These are phyloP conservation scores for Phytopythium helicoides DNA, from an alignment of 352 stramenopile genomes.

Conservation along the genomic window DNA sequence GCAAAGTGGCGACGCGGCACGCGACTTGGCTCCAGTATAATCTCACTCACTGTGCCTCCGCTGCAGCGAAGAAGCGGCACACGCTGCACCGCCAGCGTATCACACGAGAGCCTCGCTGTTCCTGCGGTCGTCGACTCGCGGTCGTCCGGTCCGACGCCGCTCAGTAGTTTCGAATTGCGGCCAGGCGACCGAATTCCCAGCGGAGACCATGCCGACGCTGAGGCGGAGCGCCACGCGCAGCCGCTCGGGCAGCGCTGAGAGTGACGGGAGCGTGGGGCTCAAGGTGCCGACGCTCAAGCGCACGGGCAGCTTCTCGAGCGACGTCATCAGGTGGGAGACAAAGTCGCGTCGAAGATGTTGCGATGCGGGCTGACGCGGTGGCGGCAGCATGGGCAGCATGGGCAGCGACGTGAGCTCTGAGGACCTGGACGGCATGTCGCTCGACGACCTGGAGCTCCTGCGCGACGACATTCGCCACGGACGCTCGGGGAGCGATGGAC, in stretches of 20 bases:
- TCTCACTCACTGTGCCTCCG: too few relatives aligned
- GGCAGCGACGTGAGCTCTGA: constrained; percentile 18
- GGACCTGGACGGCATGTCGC: constrained; percentile 19
- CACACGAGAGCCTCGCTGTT: too few relatives aligned
- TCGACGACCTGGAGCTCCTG: constrained; percentile 33
- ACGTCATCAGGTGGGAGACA: constrained; percentile 3
- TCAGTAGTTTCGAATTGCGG: too few relatives aligned
- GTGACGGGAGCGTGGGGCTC: not conserved
- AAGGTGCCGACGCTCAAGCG: constrained; percentile 2
- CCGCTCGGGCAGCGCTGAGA: constrained; percentile 6
- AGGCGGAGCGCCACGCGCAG: not conserved
- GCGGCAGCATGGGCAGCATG: not conserved
- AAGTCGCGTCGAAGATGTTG: not conserved
- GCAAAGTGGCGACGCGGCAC: too few relatives aligned
- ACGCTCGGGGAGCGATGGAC: constrained; percentile 11
- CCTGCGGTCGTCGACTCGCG: too few relatives aligned
- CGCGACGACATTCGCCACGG: constrained; percentile 7
- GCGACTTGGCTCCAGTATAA: too few relatives aligned
- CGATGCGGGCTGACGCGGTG: not conserved
- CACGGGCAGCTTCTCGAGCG: constrained; percentile 7
- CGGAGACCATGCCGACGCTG: too few relatives aligned
- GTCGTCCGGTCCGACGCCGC: too few relatives aligned
- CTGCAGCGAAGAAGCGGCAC: too few relatives aligned
- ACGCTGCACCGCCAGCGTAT: too few relatives aligned
- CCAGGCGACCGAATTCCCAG: too few relatives aligned